These are phyloP conservation scores for Cerioporus squamosus DNA, from an alignment of 1,284 basidiomycete genomes.

Conservation along the genomic window DNA sequence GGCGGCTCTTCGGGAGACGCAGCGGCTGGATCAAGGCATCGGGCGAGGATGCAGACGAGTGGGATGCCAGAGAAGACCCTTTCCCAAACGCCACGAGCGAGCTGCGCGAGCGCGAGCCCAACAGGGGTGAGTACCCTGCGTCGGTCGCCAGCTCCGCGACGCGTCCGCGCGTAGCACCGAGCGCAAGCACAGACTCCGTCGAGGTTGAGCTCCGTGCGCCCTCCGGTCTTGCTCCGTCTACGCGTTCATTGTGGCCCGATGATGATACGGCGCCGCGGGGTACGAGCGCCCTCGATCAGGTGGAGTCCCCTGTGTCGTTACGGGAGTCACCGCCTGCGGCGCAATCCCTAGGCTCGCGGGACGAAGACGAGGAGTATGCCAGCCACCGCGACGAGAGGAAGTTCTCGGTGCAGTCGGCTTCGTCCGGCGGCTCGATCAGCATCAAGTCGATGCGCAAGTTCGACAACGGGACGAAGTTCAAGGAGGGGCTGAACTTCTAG, in stretches of 20 bases:
- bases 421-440: constrained; percentile 8
- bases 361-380: constrained; percentile 1
- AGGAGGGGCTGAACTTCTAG: constrained; percentile 22
- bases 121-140: constrained; percentile 6
- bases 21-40: constrained; percentile 34
- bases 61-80: constrained; percentile 33
- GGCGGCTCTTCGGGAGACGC: constrained; percentile 29
- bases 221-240: not conserved
- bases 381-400: constrained; percentile 18
- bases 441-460: constrained; percentile 34
- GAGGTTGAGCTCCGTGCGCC: constrained; percentile 27
- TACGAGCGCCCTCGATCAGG: not conserved
- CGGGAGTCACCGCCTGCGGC: not conserved
- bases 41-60: constrained; percentile 32
- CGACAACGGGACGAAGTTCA: constrained; percentile 37
- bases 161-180: constrained; percentile 2
- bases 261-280: too few relatives aligned
- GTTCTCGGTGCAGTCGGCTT: constrained; percentile 27
- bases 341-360: not conserved
- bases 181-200: constrained; percentile 25
- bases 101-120: constrained; percentile 14
- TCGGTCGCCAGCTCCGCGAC: constrained; percentile 2
- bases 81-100: constrained; percentile 5
- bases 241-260: constrained; percentile 3
- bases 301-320: not conserved